Evolutionary conservation across 2,329 filamentous ascomycete species (phyloP), one percentile per base, ranked within the genome.

Genomic region (Ophiostoma tasmaniense): DNA sequence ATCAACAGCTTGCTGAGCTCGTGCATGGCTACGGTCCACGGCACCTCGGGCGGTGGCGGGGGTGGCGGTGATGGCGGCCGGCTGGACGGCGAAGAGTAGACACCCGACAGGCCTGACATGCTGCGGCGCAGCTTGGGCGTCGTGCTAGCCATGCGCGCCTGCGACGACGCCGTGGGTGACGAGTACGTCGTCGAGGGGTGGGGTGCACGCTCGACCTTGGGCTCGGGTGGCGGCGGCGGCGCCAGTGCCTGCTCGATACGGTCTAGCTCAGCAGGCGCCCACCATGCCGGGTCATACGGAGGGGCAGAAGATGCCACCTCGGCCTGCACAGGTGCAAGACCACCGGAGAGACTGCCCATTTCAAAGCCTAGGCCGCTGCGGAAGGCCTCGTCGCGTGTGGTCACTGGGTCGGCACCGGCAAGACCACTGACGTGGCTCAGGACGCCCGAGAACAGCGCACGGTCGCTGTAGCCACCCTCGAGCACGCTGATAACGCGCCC

Each of bases 381-480:
- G 65, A 71, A 73, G 59, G 70, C 73, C 67, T 80, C 79, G 39
- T 81, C 77, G 69, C 75, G 79, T 33, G 76, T 77, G 8, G 64
- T 42, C 14, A 50, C 39, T 52, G 77, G 79, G 67, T 83, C 85
- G 28, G 81, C 81, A 55, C 87, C 87, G 55, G 87, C 88, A 52
- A 99, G 84, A 6, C 94, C 95, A 73, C 91, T 92, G 22, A 99
- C 77, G 78, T 99, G 95, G 77, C 93, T 96, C 70, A 97, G 80
- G 2, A 97, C 89, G 62, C 95, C 95, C 42, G 92, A 97, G 67
- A 86, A 90, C 66, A 99, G 80, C 10, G 95, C 95, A 70, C 93
- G 87, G 78, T 99, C 92, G 76, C 93, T 97, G 76, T 99, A 99
- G 0, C 95, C 95, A 39, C 95, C 95, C 79, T 99, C 95, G 28